Base-by-base conservation (phyloP, 2,329 filamentous ascomycete species). In the Fusarium musae region DNA sequence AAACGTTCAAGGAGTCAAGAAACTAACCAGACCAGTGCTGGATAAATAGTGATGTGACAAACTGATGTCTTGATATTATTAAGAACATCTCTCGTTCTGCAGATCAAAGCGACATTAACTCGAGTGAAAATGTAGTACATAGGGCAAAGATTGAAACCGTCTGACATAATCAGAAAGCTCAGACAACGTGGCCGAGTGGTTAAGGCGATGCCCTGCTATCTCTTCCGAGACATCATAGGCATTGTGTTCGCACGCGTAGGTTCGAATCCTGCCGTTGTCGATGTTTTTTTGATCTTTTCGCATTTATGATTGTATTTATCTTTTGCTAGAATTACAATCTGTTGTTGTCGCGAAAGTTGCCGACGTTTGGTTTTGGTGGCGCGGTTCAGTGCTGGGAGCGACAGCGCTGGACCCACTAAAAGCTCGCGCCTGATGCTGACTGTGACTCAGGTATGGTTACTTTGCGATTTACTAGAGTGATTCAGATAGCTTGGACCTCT, bases 231-330 rank as follows among this genome's bases (percentile, higher is more conserved):
- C 66, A 69, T 69, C 63, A 68, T 50, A 69, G 66, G 66, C 66
- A 68, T 68, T 68, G 66, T 68, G 66, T 68, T 68, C 66, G 66
- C 66, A 68, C 66, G 66, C 66, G 66, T 69, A 69, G 66, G 66
- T 69, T 69, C 66, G 66, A 69, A 69, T 69, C 66, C 66, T 69
- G 64, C 66, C 64, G 66, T 68, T 69, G 66, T 69, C 66, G 66
- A 34, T 56, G 1, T 1, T 26, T 63, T 63, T 67, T 68, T n/a
- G 3, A n/a, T 16, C 3, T 1, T 9, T 32, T 26, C 1, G 16
- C 9, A 21, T 21, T 9, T 3, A 30, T 11, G 9, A 11, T 3
- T 16, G 5, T 5, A 21, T 16, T 10, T 3, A 11, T n/a, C 6
- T 32, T 23, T 50, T 34, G 21, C 8, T 16, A 32, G 19, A 47